Base-by-base conservation (phyloP, 495 filamentous ascomycete genomes). In the Xylaria cubensis region DNA sequence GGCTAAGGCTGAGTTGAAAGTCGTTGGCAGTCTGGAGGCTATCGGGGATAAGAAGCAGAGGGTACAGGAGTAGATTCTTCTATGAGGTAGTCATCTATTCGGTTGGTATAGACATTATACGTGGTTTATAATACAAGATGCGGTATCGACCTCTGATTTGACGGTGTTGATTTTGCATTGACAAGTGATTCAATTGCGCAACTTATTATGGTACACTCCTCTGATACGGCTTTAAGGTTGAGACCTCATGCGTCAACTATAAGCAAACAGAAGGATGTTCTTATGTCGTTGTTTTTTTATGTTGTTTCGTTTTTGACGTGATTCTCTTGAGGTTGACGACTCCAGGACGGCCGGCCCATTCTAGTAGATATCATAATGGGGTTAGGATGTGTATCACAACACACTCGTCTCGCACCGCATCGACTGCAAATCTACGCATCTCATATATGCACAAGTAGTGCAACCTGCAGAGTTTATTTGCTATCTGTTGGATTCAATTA, bases 1-100 rank as follows among this genome's bases (percentile, higher is more conserved):
- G 69, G 91, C 88, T 4, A 90, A 80, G 81, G 90, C 90, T 0
- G 89, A 92, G 80, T 72, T 90, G 70, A 86, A 88, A 39, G 81
- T 88, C 53, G 86, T 84, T 13, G 84, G 84, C 13, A 81, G 76
- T 21, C 15, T 81, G 53, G 73, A 69, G 68, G 66, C 50, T 61
- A 53, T 70, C 2, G 24, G 56, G 55, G 72, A 64, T 42, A 69
- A 70, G 72, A 55, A 21, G 46, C 4, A 51, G 44, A 56, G 56
- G 26, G 58, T 67, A 64, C 69, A 64, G 71, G 58, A 34, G 44
- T 58, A 26, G 66, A 26, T n/a, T 24, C 15, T 19, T 62, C 3
- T 13, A 29, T 10, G 17, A n/a, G n/a, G n/a, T 8, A 15, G 9
- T 59, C 15, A 17, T 12, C 56, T 19, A 9, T 59, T 17, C 0